Evolutionary conservation across 1,139 yeast species (phyloP).

Genomic region (Hansenula lynferdii): DNA sequence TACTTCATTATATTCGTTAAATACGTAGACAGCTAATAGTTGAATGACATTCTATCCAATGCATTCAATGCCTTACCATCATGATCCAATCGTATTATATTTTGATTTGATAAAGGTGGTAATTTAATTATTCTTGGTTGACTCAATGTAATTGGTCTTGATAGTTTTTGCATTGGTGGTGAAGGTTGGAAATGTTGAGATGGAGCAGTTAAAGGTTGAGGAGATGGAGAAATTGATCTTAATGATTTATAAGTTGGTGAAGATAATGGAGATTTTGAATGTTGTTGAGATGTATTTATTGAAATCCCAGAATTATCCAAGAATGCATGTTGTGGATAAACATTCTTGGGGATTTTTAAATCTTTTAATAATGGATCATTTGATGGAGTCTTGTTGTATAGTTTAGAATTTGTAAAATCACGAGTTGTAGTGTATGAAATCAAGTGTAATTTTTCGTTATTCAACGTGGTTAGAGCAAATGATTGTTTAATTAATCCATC

Average conservation of each 20-base stretch:
- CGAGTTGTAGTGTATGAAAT: slow-evolving; percentile 44
- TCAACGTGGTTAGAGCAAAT: slow-evolving; percentile 46
- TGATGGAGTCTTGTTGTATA: slow-evolving; percentile 32
- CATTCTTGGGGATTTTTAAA: slow-evolving; percentile 30
- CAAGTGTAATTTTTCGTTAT: slow-evolving; percentile 48
- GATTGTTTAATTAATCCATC: slow-evolving; percentile 57
- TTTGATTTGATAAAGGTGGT: neutral
- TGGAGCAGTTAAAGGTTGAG: slow-evolving; percentile 2
- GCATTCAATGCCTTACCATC: slow-evolving; percentile 16
- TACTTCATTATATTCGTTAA: too few species aligned
- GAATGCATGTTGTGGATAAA: slow-evolving; percentile 34
- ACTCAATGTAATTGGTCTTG: neutral
- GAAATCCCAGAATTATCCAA: slow-evolving; percentile 1
- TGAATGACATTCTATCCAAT: slow-evolving; percentile 15
- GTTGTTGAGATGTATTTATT: neutral
- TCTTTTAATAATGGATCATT: slow-evolving; percentile 31
- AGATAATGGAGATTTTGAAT: neutral
- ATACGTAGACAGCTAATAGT: slow-evolving; percentile 1
- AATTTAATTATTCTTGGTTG: neutral
- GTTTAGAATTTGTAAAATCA: slow-evolving; percentile 25
- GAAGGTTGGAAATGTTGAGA: neutral
- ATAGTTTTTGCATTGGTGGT: neutral
- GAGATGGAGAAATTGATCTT: neutral
- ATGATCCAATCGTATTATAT: slow-evolving; percentile 1
- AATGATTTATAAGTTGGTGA: neutral